Conservation (phyloP, 371 early-diverging fungal genomes). For the Sporodiniella umbellata region DNA sequence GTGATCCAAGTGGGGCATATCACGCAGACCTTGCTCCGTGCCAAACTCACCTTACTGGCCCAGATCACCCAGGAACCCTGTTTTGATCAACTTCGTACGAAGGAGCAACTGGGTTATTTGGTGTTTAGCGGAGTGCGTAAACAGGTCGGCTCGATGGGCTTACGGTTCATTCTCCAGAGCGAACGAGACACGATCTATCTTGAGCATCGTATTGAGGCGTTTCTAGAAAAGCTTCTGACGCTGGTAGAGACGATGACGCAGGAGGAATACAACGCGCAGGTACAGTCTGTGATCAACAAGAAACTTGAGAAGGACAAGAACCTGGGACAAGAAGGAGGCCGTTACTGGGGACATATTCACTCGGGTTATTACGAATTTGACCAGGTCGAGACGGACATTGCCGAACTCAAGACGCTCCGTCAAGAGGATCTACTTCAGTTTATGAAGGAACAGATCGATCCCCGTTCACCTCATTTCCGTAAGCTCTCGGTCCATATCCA, state of each 20-base stretch:
- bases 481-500: constrained; percentile 72
- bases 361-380: constrained; percentile 88
- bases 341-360: constrained; percentile 78
- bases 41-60: constrained; percentile 64
- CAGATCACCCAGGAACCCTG: constrained; percentile 86
- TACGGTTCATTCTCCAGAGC: constrained; percentile 83
- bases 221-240: constrained; percentile 54
- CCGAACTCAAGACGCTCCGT: constrained; percentile 48
- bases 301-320: constrained; percentile 88
- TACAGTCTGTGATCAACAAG: constrained; percentile 65
- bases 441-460: constrained; percentile 55
- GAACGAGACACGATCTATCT: constrained; percentile 83
- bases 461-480: constrained; percentile 48
- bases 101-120: constrained; percentile 85
- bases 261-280: constrained; percentile 74
- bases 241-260: constrained; percentile 64
- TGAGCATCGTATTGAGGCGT: constrained; percentile 78
- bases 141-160: constrained; percentile 61
- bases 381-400: constrained; percentile 58
- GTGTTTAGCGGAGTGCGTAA: constrained; percentile 72
- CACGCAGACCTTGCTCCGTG: constrained; percentile 55
- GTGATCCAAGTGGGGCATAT: constrained; percentile 65
- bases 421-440: constrained; percentile 56
- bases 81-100: constrained; percentile 91
- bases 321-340: constrained; percentile 70